These are phyloP conservation scores for Cladobotryum mycophilum DNA, from an alignment of 2,329 filamentous ascomycete genomes.

Conservation along the genomic window DNA sequence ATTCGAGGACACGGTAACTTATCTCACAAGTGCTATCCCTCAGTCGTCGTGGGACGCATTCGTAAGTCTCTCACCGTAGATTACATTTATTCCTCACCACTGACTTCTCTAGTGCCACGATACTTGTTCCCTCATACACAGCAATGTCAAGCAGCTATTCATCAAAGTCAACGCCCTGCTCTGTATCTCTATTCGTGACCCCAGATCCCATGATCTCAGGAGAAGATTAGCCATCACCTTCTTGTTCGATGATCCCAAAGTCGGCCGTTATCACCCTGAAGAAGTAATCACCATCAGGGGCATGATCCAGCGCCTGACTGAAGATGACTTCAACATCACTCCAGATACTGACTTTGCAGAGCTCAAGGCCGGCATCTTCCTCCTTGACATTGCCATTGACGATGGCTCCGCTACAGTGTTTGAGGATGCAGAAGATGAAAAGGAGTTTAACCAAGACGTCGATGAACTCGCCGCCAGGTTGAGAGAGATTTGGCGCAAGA, in stretches of 20 bases:
- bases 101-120: constrained; percentile 39
- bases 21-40: constrained; percentile 38
- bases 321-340: constrained; percentile 45
- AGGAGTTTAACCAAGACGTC: constrained; percentile 61
- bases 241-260: constrained; percentile 46
- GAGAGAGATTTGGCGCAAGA: constrained; percentile 52
- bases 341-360: constrained; percentile 60
- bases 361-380: constrained; percentile 56
- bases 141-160: constrained; percentile 38
- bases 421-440: constrained; percentile 26
- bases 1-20: constrained; percentile 38
- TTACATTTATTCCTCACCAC: constrained; percentile 5
- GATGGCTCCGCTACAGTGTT: constrained; percentile 39
- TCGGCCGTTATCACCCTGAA: constrained; percentile 37
- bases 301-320: constrained; percentile 40
- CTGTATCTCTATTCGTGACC: constrained; percentile 49
- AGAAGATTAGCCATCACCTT: constrained; percentile 60
- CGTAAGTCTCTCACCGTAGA: constrained; percentile 29
- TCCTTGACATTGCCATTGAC: constrained; percentile 72
- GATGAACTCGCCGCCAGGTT: constrained; percentile 60
- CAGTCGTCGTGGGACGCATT: constrained; percentile 32
- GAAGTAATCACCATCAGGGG: constrained; percentile 35
- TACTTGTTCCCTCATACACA: constrained; percentile 41
- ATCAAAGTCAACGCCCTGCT: constrained; percentile 54
- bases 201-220: constrained; percentile 52